phyloP scores from a whole-genome alignment of 2,329 filamentous ascomycete genomes.

The Cephalotrichum gorgonifer region DNA sequence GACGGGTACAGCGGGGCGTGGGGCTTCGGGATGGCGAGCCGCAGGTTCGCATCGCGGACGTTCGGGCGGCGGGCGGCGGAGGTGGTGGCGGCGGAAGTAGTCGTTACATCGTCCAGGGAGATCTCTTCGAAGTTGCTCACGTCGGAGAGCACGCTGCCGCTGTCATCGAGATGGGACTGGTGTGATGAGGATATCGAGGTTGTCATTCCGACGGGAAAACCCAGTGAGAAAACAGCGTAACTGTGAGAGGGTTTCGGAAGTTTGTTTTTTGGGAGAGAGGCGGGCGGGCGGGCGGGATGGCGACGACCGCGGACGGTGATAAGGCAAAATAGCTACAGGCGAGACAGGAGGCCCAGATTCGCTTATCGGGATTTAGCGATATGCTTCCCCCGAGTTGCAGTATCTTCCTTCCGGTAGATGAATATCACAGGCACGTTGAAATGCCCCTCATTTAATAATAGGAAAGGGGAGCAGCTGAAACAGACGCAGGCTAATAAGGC shows the following conservation, averaged over 20 bases:
- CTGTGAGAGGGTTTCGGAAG: not conserved
- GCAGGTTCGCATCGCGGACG: conserved; percentile 18
- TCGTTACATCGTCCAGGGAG: conserved; percentile 58
- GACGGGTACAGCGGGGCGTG: conserved; percentile 7
- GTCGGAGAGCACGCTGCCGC: conserved; percentile 59
- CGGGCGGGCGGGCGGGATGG: not conserved
- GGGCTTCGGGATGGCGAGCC: conserved; percentile 9
- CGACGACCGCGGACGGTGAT: not conserved
- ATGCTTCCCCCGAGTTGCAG: not conserved
- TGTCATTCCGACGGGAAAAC: conserved; percentile 44
- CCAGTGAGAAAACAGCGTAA: conserved; percentile 1
- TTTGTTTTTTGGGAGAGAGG: not conserved
- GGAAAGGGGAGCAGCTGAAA: too few species aligned
- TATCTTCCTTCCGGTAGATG: not conserved
- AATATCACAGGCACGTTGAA: too few species aligned
- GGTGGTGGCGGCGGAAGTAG: conserved; percentile 36
- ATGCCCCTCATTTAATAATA: too few species aligned
- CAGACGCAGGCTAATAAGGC: too few species aligned
- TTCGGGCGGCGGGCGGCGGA: conserved; percentile 30
- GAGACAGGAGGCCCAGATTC: too few species aligned
- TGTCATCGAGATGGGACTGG: conserved; percentile 67
- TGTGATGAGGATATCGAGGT: conserved; percentile 80
- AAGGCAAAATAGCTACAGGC: too few species aligned
- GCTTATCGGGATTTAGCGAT: not conserved
- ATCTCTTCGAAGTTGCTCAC: conserved; percentile 88